A percentile compares a stretch with the other conserved stretches of the same genome.
phyloP scores from a whole-genome alignment of 352 stramenopile genomes.

The Thraustochytrium striatum region DNA sequence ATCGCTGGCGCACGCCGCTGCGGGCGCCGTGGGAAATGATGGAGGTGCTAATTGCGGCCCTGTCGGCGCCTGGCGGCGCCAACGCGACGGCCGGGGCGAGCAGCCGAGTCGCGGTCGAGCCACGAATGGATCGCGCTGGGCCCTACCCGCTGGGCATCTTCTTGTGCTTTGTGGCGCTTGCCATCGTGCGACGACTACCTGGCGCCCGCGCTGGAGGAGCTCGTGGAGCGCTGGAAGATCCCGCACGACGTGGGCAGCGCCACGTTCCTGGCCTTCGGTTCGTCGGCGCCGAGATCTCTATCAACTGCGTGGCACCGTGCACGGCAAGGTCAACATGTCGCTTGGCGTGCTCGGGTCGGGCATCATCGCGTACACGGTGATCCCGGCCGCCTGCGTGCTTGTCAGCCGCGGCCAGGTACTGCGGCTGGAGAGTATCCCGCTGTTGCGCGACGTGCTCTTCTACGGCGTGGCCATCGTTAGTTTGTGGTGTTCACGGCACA shows the following conservation, averaged over 20 bases:
- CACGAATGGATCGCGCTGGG: background rate
- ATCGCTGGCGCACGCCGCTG: background rate
- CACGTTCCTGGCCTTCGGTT: slow-evolving; percentile 74
- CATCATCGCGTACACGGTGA: slow-evolving; percentile 79
- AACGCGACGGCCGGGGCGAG: slow-evolving; percentile 47
- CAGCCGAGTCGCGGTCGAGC: too few species aligned
- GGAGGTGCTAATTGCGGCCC: background rate
- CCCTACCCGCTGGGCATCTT: slow-evolving; percentile 65
- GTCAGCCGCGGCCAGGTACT: slow-evolving; percentile 62
- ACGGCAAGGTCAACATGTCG: slow-evolving; percentile 62
- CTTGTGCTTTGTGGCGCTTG: slow-evolving; percentile 74
- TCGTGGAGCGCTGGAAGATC: slow-evolving; percentile 64
- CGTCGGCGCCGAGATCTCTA: slow-evolving; percentile 74
- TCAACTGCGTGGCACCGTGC: slow-evolving; percentile 70
- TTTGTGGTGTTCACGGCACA: slow-evolving; percentile 66
- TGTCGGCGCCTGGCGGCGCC: background rate
- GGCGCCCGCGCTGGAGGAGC: slow-evolving; percentile 68
- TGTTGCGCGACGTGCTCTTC: slow-evolving; percentile 72
- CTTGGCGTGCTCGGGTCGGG: slow-evolving; percentile 75
- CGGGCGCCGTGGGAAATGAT: background rate
- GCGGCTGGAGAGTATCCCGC: slow-evolving; percentile 66
- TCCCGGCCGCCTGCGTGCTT: slow-evolving; percentile 71
- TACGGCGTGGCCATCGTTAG: slow-evolving; percentile 65
- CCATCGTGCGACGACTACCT: slow-evolving; percentile 83
- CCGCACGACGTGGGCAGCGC: slow-evolving; percentile 71